These are phyloP conservation scores for Phlyctochytrium planicorne DNA, from an alignment of 192 early-diverging fungal species.

Conservation along the genomic window DNA sequence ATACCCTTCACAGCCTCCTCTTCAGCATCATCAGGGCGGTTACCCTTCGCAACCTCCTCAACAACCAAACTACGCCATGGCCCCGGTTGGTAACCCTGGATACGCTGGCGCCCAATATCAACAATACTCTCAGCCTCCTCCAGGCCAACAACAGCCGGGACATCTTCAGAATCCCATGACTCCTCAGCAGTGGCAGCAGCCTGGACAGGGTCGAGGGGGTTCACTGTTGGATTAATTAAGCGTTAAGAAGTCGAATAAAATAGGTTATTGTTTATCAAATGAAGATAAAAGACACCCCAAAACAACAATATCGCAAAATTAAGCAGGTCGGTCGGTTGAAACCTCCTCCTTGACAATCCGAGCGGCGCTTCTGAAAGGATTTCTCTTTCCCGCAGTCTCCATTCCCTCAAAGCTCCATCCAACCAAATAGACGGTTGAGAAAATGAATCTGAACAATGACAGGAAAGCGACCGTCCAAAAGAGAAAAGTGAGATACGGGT, in stretches of 20 bases:
- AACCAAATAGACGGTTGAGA: conserved; percentile 30
- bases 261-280: background rate
- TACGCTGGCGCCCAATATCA: background rate
- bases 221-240: conserved; percentile 26
- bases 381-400: background rate
- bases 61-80: conserved; percentile 1
- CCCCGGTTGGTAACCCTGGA: background rate
- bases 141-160: conserved; percentile 35
- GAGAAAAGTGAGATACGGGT: conserved; percentile 41
- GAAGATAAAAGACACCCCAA: background rate
- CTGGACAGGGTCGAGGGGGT: background rate
- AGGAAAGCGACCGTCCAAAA: conserved; percentile 62
- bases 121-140: background rate
- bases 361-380: background rate
- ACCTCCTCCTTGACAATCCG: background rate
- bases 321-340: background rate
- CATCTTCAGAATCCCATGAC: conserved; percentile 5
- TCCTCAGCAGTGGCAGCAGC: conserved; percentile 2
- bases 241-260: too few species aligned
- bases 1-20: conserved; percentile 6
- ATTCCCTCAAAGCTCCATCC: conserved; percentile 30
- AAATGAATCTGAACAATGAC: conserved; percentile 34
- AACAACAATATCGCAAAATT: too few species aligned
- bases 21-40: conserved; percentile 10
- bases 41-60: conserved; percentile 2